These are phyloP conservation scores for Scytalidium sp. DNA, from an alignment of 2,329 filamentous ascomycete genomes.

Conservation along the genomic window DNA sequence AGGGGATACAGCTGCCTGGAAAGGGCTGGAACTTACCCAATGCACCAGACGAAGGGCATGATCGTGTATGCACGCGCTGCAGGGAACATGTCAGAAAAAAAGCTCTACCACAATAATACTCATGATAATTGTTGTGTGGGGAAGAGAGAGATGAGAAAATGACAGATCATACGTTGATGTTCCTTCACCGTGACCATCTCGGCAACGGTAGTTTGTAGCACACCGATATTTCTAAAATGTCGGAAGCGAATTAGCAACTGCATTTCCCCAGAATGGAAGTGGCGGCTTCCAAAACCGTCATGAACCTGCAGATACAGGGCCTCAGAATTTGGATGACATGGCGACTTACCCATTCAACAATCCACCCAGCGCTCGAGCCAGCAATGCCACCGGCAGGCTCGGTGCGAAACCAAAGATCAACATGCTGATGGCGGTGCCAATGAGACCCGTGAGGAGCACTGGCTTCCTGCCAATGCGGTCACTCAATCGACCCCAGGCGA, in stretches of 20 bases:
- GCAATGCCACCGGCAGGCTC: conserved; percentile 75
- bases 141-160: conserved; percentile 4
- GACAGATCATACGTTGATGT: conserved; percentile 66
- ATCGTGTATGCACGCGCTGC: conserved; percentile 89
- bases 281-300: conserved; percentile 20
- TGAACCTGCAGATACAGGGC: not conserved
- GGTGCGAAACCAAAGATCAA: conserved; percentile 87
- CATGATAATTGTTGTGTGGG: conserved; percentile 1
- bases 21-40: conserved; percentile 60
- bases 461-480: conserved; percentile 92
- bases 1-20: conserved; percentile 2
- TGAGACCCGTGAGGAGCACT: conserved; percentile 82
- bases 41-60: conserved; percentile 97
- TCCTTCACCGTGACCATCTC: conserved; percentile 91
- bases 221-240: conserved; percentile 77
- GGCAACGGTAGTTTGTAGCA: conserved; percentile 90
- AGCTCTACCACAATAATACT: conserved; percentile 24
- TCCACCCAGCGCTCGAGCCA: conserved; percentile 86
- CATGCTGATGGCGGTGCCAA: conserved; percentile 90
- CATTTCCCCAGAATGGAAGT: too few relatives aligned
- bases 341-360: conserved; percentile 79
- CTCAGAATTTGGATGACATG: not conserved
- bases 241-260: conserved; percentile 11
- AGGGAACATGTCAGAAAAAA: conserved; percentile 21
- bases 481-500: conserved; percentile 91